Evolutionary conservation across 148 eudicot genomes (phyloP).

Genomic region (Nyssa sinensis): DNA sequence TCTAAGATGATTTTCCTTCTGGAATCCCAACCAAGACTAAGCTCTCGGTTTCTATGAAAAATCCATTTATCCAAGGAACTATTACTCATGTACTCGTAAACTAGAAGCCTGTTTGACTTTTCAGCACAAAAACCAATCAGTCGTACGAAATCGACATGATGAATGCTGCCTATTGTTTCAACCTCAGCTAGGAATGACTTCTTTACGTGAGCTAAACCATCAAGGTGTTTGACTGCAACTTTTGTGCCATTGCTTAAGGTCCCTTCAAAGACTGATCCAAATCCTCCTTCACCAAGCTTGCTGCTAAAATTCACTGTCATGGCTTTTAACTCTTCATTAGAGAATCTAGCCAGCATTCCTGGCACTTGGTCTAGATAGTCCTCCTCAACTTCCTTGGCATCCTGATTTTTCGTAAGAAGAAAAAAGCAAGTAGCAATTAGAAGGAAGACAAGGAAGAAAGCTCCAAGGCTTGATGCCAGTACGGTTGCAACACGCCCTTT

Average conservation of each 20-base stretch:
- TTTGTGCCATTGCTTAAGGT: conserved; percentile 5
- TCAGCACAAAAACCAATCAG: conserved; percentile 17
- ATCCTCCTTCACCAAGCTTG: conserved; percentile 18
- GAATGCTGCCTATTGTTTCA: conserved; percentile 23
- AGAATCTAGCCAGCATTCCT: conserved; percentile 11
- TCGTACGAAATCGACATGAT: conserved; percentile 20
- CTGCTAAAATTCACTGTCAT: background rate
- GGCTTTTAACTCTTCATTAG: conserved; percentile 5
- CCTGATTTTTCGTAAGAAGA: background rate
- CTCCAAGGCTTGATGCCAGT: background rate
- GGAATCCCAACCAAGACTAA: conserved; percentile 9
- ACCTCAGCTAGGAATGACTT: conserved; percentile 24
- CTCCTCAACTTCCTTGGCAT: conserved; percentile 11
- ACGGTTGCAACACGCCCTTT: background rate
- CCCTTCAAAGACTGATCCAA: conserved; percentile 22
- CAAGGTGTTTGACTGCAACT: conserved; percentile 14
- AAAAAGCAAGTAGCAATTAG: background rate
- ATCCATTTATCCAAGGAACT: conserved; percentile 21
- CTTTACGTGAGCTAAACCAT: background rate
- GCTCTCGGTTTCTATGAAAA: background rate
- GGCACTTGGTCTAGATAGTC: background rate
- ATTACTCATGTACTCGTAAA: conserved; percentile 14
- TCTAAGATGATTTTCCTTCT: conserved; percentile 9
- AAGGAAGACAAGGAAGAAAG: background rate
- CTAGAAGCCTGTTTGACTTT: conserved; percentile 13